Base-by-base conservation (phyloP, 306 rosid species). In the Cicer chorassanicum region DNA sequence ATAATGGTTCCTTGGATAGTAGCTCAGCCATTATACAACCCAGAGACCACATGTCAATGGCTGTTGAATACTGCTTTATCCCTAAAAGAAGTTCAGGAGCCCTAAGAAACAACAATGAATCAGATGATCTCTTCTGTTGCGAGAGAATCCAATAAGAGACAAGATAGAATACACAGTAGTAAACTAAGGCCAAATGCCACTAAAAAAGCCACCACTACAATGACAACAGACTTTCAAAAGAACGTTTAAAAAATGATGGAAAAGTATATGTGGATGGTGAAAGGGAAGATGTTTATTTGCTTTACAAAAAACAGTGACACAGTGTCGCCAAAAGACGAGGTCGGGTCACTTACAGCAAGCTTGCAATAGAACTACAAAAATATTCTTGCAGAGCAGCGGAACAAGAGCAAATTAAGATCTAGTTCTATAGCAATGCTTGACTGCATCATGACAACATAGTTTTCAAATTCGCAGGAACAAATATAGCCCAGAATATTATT, bases 11-110 rank as follows among this genome's bases (percentile, higher is more conserved):
- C 86, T 90, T 95, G 45, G 99, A 89, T 77, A 95, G 82, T 72
- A 95, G 81, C 80, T 95, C 99, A 49, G 97, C 98, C 99, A 95
- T 95, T 78, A 95, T 95, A 81, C 99, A 95, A 68, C 99, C 99
- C 78, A 95, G 74, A 14, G 99, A 95, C 99, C 99, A 95, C 98
- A 92, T 90, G 84, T 95, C 99, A 18, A 95, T 89, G 6, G 99
- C 92, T 38, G 99, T 95, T 12, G 99, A 92, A 83, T 95, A 95
- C 84, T 86, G 89, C 73, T 81, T 92, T 55, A 85, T 76, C 80
- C 99, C 99, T 79, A 95, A 69, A 53, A 95, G 89, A 74, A 95
- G 96, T 80, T 95, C 99, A 13, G 99, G 99, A 64, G 99, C 95
- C 96, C 99, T 95, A 80, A 70, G 72, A 70, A 67, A 69, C 76